Percentiles rank a stretch among this genome's conserved stretches.
These are phyloP conservation scores for Paulownia fortunei DNA, from an alignment of 257 asterid species.

Conservation along the genomic window DNA sequence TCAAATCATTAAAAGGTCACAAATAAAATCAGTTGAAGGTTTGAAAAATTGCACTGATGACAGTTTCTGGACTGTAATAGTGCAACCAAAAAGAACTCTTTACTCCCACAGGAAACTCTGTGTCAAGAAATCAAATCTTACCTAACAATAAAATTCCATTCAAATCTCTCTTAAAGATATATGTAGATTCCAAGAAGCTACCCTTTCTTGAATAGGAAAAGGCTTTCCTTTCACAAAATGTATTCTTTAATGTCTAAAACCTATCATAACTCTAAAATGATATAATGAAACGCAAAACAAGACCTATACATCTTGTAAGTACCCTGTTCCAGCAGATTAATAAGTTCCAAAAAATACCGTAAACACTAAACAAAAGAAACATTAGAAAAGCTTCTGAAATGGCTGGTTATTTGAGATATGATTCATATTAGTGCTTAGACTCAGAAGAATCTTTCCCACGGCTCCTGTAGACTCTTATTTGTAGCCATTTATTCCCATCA, in stretches of 20 bases:
- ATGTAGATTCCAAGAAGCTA: not conserved
- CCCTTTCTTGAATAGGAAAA: not conserved
- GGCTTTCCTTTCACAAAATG: not conserved
- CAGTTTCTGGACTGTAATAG: not conserved
- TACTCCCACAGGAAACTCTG: not conserved
- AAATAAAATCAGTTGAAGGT: not conserved
- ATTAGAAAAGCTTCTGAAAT: slow-evolving; percentile 1
- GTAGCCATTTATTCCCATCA: not conserved
- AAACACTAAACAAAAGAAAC: not conserved
- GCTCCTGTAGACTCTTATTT: slow-evolving; percentile 4
- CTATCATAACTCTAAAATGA: not conserved
- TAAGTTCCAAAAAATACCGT: not conserved
- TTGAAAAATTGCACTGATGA: not conserved
- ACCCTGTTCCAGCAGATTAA: not conserved
- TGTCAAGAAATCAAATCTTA: not conserved
- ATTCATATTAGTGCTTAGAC: not conserved
- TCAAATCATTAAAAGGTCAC: not conserved
- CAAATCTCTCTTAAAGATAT: not conserved
- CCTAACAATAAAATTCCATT: not conserved
- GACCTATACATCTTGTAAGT: not conserved
- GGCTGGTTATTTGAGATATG: not conserved
- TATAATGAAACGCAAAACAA: not conserved
- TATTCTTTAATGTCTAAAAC: not conserved
- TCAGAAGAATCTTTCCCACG: not conserved
- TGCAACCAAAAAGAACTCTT: not conserved